Evolutionary conservation across 2,329 filamentous ascomycete species (phyloP).

Genomic region (Alternaria longipes): DNA sequence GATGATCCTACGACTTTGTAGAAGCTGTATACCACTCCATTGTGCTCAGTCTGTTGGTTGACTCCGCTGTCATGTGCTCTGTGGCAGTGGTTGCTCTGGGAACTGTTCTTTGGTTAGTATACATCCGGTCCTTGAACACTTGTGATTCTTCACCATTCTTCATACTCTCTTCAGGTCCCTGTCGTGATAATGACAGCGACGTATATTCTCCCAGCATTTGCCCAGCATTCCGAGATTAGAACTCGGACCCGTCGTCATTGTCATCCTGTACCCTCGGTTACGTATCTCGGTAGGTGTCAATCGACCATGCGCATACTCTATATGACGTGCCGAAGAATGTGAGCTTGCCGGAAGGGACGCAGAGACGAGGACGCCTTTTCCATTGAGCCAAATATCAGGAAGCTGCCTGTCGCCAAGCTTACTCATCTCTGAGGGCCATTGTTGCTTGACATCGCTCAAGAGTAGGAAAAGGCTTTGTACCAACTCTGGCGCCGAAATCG

Average conservation of each 20-base stretch:
- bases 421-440: neutral
- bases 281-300: neutral
- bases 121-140: no score
- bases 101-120: no score
- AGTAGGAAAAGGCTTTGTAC: neutral
- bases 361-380: neutral
- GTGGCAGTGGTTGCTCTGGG: no score
- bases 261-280: neutral
- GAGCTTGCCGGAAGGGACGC: neutral
- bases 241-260: no score
- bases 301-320: neutral
- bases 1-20: no score
- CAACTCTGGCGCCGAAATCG: neutral
- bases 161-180: no score
- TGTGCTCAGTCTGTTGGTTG: no score
- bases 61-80: no score
- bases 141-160: no score
- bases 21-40: no score
- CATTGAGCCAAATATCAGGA: neutral
- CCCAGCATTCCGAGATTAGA: no score
- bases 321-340: neutral
- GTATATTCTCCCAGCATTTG: neutral
- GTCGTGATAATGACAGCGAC: neutral
- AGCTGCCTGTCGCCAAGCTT: rapidly evolving
- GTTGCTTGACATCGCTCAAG: neutral